A percentile compares a stretch with the other conserved stretches of the same genome.
Conservation (phyloP, 805 yeast species). For the Schwanniomyces pseudopolymorphus region DNA sequence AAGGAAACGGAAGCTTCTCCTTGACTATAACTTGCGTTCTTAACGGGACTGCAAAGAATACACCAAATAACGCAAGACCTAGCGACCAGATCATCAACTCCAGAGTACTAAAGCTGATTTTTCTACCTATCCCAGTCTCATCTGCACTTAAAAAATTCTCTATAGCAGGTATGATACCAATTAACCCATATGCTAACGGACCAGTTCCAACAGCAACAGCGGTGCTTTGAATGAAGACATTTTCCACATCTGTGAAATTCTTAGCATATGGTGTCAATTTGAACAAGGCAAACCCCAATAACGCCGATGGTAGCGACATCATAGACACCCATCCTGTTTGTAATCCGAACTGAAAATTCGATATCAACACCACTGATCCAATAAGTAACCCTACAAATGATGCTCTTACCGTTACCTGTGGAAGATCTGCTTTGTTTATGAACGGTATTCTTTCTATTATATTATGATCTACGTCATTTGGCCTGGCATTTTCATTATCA, state of each 20-base stretch:
- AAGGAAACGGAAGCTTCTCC: constrained; percentile 88
- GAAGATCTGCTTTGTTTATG: constrained; percentile 51
- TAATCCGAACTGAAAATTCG: constrained; percentile 93
- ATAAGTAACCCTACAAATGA: constrained; percentile 73
- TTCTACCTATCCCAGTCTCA: constrained; percentile 64
- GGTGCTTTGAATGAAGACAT: constrained; percentile 86
- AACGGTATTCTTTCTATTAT: constrained; percentile 17
- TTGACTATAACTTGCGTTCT: constrained; percentile 83
- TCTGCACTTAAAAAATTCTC: constrained; percentile 79
- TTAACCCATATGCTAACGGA: constrained; percentile 91
- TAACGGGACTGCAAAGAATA: constrained; percentile 88
- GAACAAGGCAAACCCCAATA: constrained; percentile 82
- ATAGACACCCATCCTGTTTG: constrained; percentile 99
- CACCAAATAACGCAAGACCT: constrained; percentile 92
- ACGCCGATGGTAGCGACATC: constrained; percentile 96
- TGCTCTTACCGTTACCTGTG: constrained; percentile 73
- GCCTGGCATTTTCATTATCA: background rate
- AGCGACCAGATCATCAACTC: constrained; percentile 78
- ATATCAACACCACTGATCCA: constrained; percentile 83
- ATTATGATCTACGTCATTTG: background rate
- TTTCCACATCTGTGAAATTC: constrained; percentile 78
- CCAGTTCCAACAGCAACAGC: constrained; percentile 98
- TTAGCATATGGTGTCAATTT: constrained; percentile 51
- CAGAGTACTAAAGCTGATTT: constrained; percentile 34
- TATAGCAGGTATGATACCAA: constrained; percentile 94